Conservation (phyloP, 805 yeast genomes). For the Barnettozyma wickerhamii region DNA sequence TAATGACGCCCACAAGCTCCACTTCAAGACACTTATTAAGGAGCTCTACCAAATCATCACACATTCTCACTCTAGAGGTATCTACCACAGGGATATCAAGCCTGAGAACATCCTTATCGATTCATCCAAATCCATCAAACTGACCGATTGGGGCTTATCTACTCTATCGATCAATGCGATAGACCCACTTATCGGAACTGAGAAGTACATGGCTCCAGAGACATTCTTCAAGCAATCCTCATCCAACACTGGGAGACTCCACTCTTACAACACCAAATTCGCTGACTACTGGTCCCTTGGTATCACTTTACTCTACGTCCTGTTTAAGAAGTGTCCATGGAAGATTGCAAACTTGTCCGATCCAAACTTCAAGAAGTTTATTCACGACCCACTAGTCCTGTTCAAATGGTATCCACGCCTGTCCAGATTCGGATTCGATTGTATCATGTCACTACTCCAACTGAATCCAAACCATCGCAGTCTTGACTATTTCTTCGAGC, state of each 20-base stretch:
- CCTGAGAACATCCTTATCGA: constrained; percentile 66
- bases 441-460: constrained; percentile 61
- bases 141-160: constrained; percentile 75
- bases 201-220: constrained; percentile 92
- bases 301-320: constrained; percentile 67
- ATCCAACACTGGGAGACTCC: not conserved
- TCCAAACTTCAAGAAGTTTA: constrained; percentile 62
- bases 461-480: constrained; percentile 50
- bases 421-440: constrained; percentile 68
- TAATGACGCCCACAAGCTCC: constrained; percentile 19
- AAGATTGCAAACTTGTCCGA: constrained; percentile 65
- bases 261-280: constrained; percentile 60
- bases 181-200: constrained; percentile 60
- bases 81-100: constrained; percentile 68
- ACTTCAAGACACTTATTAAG: constrained; percentile 36
- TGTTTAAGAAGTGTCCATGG: constrained; percentile 85
- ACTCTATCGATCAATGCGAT: constrained; percentile 31
- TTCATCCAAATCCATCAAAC: constrained; percentile 47
- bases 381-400: constrained; percentile 61
- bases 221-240: constrained; percentile 44
- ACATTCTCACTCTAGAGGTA: constrained; percentile 52
- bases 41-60: constrained; percentile 50
- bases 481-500: constrained; percentile 40
- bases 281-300: constrained; percentile 91
- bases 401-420: constrained; percentile 74